Evolutionary conservation across 805 yeast species (phyloP).

Genomic region (Debaryomyces castellii): DNA sequence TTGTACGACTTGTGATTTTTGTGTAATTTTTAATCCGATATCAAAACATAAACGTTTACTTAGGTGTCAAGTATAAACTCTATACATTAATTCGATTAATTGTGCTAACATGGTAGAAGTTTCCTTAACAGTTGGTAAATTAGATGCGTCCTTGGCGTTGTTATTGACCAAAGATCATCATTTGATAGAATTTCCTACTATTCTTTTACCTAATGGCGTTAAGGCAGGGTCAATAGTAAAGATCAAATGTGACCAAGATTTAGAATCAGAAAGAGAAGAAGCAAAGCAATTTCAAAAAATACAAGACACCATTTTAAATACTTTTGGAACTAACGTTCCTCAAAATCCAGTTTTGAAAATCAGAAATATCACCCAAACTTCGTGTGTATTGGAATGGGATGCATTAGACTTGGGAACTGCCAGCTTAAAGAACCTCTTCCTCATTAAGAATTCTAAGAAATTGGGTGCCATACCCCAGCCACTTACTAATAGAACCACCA

Average conservation of each 20-base stretch:
- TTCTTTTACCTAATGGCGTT: slow-evolving; percentile 85
- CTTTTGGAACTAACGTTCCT: slow-evolving; percentile 76
- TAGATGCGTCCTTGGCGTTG: slow-evolving; percentile 92
- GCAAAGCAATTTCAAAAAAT: slow-evolving; percentile 54
- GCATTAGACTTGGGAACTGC: slow-evolving; percentile 81
- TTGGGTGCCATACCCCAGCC: slow-evolving; percentile 86
- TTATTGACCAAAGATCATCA: slow-evolving; percentile 90
- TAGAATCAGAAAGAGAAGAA: slow-evolving; percentile 62
- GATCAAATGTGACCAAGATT: slow-evolving; percentile 78
- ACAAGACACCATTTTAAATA: slow-evolving; percentile 70
- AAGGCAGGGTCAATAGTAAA: slow-evolving; percentile 90
- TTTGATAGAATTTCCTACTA: slow-evolving; percentile 94
- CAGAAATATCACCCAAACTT: slow-evolving; percentile 87
- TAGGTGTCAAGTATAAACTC: not conserved
- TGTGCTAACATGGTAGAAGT: slow-evolving; percentile 70
- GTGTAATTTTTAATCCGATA: not conserved
- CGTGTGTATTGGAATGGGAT: slow-evolving; percentile 95
- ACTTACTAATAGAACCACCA: slow-evolving; percentile 71
- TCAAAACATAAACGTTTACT: not conserved
- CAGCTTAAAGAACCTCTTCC: slow-evolving; percentile 66
- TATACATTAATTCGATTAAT: not conserved
- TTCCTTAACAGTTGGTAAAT: slow-evolving; percentile 89
- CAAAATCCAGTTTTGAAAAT: slow-evolving; percentile 64
- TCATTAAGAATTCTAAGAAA: slow-evolving; percentile 73
- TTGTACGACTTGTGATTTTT: not conserved